Base-by-base conservation (phyloP, 805 yeast species). In the Sugiyamaella qingdaonensis region DNA sequence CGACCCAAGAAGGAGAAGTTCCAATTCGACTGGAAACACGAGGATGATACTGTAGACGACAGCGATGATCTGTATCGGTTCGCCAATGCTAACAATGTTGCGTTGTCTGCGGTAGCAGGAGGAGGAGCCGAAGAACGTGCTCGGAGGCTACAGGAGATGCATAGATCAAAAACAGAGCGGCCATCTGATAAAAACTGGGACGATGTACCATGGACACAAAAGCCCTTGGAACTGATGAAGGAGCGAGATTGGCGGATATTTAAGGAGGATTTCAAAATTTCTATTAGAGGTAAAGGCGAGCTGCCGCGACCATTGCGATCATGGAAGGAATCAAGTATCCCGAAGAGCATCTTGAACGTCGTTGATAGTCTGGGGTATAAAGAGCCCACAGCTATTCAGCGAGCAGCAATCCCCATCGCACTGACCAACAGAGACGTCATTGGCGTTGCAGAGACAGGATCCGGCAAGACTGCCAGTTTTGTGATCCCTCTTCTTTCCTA, bases 361-460 rank as follows among this genome's bases (percentile, higher is more conserved):
- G 43, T 64, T 0, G 63, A 70, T 4, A 32, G 46, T 1, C 56
- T 67, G 7, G 76, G 78, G 0, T 90, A 80, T 62, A 56, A 59
- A 0, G 80, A 79, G 8, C 98, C 98, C 2, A 87, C 97, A 0
- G 94, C 98, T 0, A 86, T 94, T 54, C 99, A 92, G 66, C 72
- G 97, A 57, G 94, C 95, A 0, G 78, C 97, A 0, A 81, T 92
- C 3, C 97, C 97, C 0, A 71, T 84, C 24, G 84, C 85, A 0
- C 61, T 84, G 19, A 65, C 72, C 0, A 72, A 77, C 2, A 69
- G 80, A 21, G 97, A 92, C 66, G 73, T 88, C 1, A 75, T 91
- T 18, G 98, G 96, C 11, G 79, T 91, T n/a, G 97, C 98, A 0
- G 90, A 90, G 60, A 92, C 99, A 0, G 99, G 99, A 10, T 87